Evolutionary conservation across 805 yeast genomes (phyloP).

Genomic region (Yarrowia porcina): DNA sequence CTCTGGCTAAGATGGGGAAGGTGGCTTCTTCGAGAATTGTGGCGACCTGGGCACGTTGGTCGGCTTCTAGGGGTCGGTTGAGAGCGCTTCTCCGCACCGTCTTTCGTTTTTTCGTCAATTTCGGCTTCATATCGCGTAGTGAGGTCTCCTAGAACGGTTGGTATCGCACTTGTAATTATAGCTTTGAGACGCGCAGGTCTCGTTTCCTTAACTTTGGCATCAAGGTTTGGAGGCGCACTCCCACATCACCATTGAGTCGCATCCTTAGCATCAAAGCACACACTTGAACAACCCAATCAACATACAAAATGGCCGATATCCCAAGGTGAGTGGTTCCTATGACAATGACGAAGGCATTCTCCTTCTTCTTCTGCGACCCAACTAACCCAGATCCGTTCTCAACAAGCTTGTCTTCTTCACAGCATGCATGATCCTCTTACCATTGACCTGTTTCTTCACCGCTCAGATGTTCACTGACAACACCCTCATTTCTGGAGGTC

Average conservation of each 20-base stretch:
- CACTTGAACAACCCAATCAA: neutral
- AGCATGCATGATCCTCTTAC: slow-evolving; percentile 64
- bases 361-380: neutral
- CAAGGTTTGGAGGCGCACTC: neutral
- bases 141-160: too few relatives aligned
- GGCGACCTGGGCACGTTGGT: neutral
- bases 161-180: too few relatives aligned
- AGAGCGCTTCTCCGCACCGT: neutral
- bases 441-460: slow-evolving; percentile 55
- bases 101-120: neutral
- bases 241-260: neutral
- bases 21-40: slow-evolving; percentile 9
- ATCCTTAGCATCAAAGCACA: neutral
- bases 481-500: slow-evolving; percentile 63
- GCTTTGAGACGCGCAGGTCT: neutral
- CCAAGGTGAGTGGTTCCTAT: neutral
- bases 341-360: neutral
- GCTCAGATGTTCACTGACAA: slow-evolving; percentile 45
- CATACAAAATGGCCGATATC: slow-evolving; percentile 13
- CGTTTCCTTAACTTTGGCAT: neutral
- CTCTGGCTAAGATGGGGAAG: neutral
- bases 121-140: slow-evolving; percentile 19
- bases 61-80: neutral
- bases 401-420: slow-evolving; percentile 63
- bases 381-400: slow-evolving; percentile 35